Base-by-base conservation (phyloP, 169 alveolate genomes). In the Toxoplasma gondii region DNA sequence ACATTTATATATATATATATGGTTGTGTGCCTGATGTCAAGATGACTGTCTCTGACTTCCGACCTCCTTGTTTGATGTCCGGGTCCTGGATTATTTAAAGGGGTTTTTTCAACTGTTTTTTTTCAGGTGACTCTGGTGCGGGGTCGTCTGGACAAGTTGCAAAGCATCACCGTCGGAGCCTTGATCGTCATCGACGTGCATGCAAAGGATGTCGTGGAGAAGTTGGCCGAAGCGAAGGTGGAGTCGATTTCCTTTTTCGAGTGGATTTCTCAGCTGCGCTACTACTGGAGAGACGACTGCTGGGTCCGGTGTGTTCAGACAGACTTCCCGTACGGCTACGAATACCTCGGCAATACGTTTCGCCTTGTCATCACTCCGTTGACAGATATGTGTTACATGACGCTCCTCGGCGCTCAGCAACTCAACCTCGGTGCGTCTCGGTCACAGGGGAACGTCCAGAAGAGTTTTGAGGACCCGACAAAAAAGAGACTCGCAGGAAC, bases 261-360 rank as follows among this genome's bases (percentile, higher is more conserved):
- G 64, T 96, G 97, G 97, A 95, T 99, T 91, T 95, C 98, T 82
- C 98, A 99, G 95, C 97, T 99, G 93, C 96, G 99, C 86, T 98
- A 99, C 97, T 99, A 99, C 96, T 99, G 99, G 99, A 98, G 98
- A 93, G 98, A 98, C 91, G 98, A 98, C 95, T 98, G 99, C 96
- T 91, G 95, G 91, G 27, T 88, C 27, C 96, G 95, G 91, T 92
- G 96, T 88, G 93, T 93, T 38, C 99, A 98, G 97, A 99, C 99
- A 12, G 96, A 96, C 24, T 97, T 98, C 49, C 97, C 97, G 91
- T 99, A 99, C 91, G 99, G 99, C 64, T 98, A 98, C 96, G 99
- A 99, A 95, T 99, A 99, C 96, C 97, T 99, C 80, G 99, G 99
- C 69, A 99, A 99, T 95, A 98, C 99, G 58, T 98, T 98, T 92